These are phyloP conservation scores for Sclerotiophoma versabilis DNA, from an alignment of 2,329 filamentous ascomycete species.

Conservation along the genomic window DNA sequence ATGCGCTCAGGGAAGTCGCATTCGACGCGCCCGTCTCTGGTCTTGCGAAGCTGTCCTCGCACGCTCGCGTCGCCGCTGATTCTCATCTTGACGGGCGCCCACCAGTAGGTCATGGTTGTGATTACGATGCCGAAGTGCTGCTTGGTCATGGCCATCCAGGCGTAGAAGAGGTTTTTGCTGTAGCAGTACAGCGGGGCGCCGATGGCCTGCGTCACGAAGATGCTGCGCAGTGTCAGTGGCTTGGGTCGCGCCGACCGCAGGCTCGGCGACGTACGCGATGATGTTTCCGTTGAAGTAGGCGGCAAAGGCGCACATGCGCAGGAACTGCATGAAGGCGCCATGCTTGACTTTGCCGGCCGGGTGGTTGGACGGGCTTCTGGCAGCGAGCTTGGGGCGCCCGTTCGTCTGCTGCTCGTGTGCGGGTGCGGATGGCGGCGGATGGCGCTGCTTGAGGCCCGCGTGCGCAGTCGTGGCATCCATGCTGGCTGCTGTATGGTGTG, in stretches of 20 bases:
- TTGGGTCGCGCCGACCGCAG: too few species aligned
- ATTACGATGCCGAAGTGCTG: conserved; percentile 78
- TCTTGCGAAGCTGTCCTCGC: conserved; percentile 73
- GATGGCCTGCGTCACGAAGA: conserved; percentile 72
- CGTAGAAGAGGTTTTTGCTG: conserved; percentile 78
- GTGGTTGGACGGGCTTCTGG: conserved; percentile 29
- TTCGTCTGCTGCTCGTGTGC: conserved; percentile 24
- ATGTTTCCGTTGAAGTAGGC: conserved; percentile 56
- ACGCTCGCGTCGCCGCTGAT: conserved; percentile 85
- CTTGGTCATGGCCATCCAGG: conserved; percentile 88
- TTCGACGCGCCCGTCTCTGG: conserved; percentile 72
- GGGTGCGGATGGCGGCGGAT: conserved; percentile 36
- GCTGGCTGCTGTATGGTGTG: not conserved
- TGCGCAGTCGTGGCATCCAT: conserved; percentile 34
- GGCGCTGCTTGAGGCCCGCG: conserved; percentile 42
- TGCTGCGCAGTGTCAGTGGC: conserved; percentile 46
- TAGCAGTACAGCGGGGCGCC: conserved; percentile 76
- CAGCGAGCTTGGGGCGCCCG: conserved; percentile 20
- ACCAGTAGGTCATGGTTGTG: conserved; percentile 83
- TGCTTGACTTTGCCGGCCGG: conserved; percentile 52
- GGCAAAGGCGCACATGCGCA: conserved; percentile 55
- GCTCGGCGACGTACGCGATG: conserved; percentile 51
- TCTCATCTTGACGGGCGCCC: conserved; percentile 79
- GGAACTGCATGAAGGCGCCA: conserved; percentile 50
- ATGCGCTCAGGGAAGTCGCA: conserved; percentile 82